phyloP scores from a whole-genome alignment of 1,139 yeast species.

The Yamadazyma sp. region DNA sequence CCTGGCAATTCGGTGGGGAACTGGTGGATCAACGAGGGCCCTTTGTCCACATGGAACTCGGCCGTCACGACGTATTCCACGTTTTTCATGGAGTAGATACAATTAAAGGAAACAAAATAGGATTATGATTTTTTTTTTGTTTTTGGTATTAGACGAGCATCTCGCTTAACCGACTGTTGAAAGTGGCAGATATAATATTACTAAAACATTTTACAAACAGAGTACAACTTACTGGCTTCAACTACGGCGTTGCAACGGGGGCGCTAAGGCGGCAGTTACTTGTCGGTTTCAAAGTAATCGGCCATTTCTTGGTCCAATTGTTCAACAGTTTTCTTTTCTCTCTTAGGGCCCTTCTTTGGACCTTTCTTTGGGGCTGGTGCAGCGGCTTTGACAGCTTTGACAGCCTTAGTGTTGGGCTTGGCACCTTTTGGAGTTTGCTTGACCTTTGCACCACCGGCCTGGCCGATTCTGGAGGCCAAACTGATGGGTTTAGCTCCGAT shows the following conservation, averaged over 20 bases:
- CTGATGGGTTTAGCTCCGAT: conserved; percentile 37
- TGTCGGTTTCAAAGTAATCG: conserved; percentile 58
- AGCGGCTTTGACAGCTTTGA: conserved; percentile 19
- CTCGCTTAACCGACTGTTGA: neutral
- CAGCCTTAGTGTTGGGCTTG: conserved; percentile 21
- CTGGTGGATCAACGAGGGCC: conserved; percentile 51
- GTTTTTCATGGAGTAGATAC: conserved; percentile 19
- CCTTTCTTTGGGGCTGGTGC: conserved; percentile 21
- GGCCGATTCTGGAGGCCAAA: conserved; percentile 19
- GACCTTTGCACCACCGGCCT: conserved; percentile 15
- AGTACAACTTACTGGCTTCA: too few relatives aligned
- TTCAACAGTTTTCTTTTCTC: conserved; percentile 77
- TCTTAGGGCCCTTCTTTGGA: conserved; percentile 34
- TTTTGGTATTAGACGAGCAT: conserved; percentile 2
- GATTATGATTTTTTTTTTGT: neutral
- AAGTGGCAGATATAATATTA: neutral
- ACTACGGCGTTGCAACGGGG: neutral
- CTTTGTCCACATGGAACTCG: conserved; percentile 60
- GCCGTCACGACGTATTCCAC: conserved; percentile 51
- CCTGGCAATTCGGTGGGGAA: conserved; percentile 51
- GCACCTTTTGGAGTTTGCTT: conserved; percentile 23
- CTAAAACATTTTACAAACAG: neutral
- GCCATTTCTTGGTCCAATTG: conserved; percentile 94
- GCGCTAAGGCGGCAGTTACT: neutral
- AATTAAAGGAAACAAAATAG: neutral